These are phyloP conservation scores for Trichophyton benhamiae DNA, from an alignment of 2,329 filamentous ascomycete genomes.

Conservation along the genomic window DNA sequence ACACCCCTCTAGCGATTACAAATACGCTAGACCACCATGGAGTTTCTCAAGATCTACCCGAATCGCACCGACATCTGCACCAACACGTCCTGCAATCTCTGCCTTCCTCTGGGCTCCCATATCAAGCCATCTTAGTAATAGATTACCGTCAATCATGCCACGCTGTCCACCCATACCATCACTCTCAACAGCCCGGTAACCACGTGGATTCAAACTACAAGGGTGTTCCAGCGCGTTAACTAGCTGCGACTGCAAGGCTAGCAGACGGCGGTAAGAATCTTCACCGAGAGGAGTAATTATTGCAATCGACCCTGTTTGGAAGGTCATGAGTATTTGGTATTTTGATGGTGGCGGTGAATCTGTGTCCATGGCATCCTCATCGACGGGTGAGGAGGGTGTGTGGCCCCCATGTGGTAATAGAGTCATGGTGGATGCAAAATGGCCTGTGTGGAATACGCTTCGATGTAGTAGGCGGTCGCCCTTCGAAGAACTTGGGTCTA, in stretches of 20 bases:
- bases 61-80: constrained; percentile 54
- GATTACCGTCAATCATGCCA: constrained; percentile 63
- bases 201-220: constrained; percentile 71
- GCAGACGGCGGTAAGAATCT: constrained; percentile 68
- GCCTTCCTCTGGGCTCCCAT: constrained; percentile 56
- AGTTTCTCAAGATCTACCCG: constrained; percentile 57
- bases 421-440: constrained; percentile 61
- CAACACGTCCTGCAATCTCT: constrained; percentile 64
- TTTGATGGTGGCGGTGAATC: constrained; percentile 16
- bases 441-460: constrained; percentile 76
- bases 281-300: constrained; percentile 69
- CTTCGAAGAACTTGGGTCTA: constrained; percentile 85
- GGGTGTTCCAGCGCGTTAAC: constrained; percentile 61
- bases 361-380: constrained; percentile 29
- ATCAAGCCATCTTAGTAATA: constrained; percentile 64
- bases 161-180: constrained; percentile 39
- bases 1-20: constrained; percentile 15
- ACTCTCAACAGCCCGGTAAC: constrained; percentile 51
- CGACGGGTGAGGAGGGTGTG: constrained; percentile 27
- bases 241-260: constrained; percentile 68
- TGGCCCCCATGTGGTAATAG: constrained; percentile 58
- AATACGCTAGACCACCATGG: constrained; percentile 47
- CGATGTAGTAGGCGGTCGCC: constrained; percentile 78
- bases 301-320: constrained; percentile 62
- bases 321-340: constrained; percentile 55